These are phyloP conservation scores for Nicotiana otophora DNA, from an alignment of 257 asterid genomes.

Conservation along the genomic window DNA sequence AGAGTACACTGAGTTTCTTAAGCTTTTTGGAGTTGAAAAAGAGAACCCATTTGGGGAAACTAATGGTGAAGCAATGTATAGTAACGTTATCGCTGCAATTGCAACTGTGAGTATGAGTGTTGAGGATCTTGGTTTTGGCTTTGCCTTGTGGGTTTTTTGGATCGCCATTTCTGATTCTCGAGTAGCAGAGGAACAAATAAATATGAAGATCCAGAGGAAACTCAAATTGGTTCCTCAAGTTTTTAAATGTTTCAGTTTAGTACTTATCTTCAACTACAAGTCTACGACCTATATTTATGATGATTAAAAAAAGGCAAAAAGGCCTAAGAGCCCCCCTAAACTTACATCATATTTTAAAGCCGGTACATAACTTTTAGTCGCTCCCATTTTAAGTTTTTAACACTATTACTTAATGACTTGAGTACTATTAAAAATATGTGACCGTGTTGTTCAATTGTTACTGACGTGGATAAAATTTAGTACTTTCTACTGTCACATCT, in stretches of 20 bases:
- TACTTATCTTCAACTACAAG: background rate
- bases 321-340: no score
- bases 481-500: no score
- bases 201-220: background rate
- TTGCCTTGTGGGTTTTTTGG: constrained; percentile 49
- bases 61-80: constrained; percentile 52
- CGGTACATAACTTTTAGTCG: no score
- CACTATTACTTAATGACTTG: no score
- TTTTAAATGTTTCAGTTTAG: background rate
- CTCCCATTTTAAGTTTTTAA: no score
- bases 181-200: background rate
- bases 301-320: no score
- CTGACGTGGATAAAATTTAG: no score
- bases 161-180: constrained; percentile 50
- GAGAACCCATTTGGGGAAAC: constrained; percentile 39
- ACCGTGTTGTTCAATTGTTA: no score
- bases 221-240: background rate
- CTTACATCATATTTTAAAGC: no score
- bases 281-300: no score
- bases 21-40: constrained; percentile 29
- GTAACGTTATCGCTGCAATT: constrained; percentile 44
- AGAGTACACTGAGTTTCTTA: constrained; percentile 12
- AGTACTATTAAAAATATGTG: no score
- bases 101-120: constrained; percentile 35
- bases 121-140: constrained; percentile 66